Evolutionary conservation across 805 yeast genomes (phyloP).

Genomic region (Myxozyma lipomycoides): DNA sequence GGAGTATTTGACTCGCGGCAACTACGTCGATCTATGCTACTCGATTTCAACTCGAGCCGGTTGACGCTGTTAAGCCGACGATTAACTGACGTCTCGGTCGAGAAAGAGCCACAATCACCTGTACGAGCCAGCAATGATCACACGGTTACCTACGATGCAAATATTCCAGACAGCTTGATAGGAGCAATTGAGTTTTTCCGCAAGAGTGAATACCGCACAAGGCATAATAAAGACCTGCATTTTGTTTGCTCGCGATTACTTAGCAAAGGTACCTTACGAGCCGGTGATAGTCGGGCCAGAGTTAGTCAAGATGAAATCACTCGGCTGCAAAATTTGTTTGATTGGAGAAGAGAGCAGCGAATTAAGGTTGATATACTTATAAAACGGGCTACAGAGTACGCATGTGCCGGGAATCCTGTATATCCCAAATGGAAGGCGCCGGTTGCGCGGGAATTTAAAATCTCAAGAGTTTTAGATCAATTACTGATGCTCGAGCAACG

Average conservation of each 20-base stretch:
- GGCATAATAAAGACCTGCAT: slow-evolving; percentile 7
- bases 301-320: background rate
- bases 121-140: no score
- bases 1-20: background rate
- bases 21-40: background rate
- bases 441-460: slow-evolving; percentile 10
- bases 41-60: background rate
- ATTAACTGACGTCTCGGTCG: background rate
- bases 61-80: background rate
- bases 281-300: background rate
- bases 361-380: slow-evolving; percentile 16
- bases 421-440: slow-evolving; percentile 11
- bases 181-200: slow-evolving; percentile 9
- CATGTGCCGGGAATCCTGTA: background rate
- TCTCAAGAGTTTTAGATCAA: background rate
- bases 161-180: background rate
- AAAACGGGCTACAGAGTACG: background rate
- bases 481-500: background rate
- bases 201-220: slow-evolving; percentile 11
- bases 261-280: background rate
- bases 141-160: background rate
- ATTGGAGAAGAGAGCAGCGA: slow-evolving; percentile 17
- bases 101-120: background rate
- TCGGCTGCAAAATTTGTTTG: slow-evolving; percentile 6
- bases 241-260: slow-evolving; percentile 6